phyloP scores from a whole-genome alignment of 192 early-diverging fungal genomes.

The Rhizoclosmatium sp. region DNA sequence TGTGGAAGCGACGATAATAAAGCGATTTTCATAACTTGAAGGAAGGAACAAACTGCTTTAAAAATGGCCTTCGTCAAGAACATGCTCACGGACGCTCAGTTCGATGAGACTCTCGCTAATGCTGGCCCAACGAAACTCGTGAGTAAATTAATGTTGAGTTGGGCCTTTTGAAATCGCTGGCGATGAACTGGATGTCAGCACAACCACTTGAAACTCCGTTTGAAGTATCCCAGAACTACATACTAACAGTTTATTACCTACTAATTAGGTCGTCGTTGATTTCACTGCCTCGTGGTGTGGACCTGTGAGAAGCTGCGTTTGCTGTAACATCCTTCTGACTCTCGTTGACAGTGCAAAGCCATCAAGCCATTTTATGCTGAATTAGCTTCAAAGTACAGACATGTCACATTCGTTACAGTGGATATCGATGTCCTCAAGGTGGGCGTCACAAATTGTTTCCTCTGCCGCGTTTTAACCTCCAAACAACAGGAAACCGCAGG shows the following conservation, averaged over 20 bases:
- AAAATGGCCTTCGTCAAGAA: slow-evolving; percentile 37
- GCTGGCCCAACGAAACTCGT: slow-evolving; percentile 34
- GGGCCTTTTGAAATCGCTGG: not conserved
- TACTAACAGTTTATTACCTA: not conserved
- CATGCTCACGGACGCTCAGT: slow-evolving; percentile 33
- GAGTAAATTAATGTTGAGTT: not conserved
- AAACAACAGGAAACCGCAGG: slow-evolving; percentile 39
- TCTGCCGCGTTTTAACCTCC: not conserved
- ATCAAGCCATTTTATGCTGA: slow-evolving; percentile 51
- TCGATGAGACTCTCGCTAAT: slow-evolving; percentile 17
- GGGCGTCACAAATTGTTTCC: not conserved
- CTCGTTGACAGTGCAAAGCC: slow-evolving; percentile 10
- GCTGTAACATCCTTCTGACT: slow-evolving; percentile 29
- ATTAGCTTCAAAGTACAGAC: slow-evolving; percentile 34
- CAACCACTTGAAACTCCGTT: not conserved
- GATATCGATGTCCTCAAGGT: slow-evolving; percentile 62
- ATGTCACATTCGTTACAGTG: slow-evolving; percentile 52
- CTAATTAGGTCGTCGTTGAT: slow-evolving; percentile 53
- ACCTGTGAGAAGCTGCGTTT: slow-evolving; percentile 19
- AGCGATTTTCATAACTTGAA: too few species aligned
- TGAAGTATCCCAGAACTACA: not conserved
- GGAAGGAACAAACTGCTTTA: not conserved
- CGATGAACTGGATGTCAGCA: not conserved
- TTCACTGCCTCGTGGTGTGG: slow-evolving; percentile 53
- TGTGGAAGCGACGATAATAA: slow-evolving; percentile 8